Conservation (phyloP, 495 filamentous ascomycete genomes). For the Penicillium nucicola region DNA sequence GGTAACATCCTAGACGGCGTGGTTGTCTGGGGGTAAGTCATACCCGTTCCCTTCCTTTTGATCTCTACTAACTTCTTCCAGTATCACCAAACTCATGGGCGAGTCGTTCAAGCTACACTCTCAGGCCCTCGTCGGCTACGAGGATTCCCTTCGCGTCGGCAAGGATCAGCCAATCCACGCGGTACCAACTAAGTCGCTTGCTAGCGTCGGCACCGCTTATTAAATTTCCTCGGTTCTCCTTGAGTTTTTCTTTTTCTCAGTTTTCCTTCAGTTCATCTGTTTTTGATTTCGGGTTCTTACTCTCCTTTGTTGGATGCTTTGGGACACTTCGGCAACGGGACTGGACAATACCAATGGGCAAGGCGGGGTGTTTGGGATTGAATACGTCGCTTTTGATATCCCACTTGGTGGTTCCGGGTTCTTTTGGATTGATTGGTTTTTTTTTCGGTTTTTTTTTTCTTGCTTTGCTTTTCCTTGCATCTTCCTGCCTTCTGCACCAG, state of each 20-base stretch:
- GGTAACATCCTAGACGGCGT: conserved; percentile 98
- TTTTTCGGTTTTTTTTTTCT: conserved; percentile 20
- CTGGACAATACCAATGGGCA: conserved; percentile 33
- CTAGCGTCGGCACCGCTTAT: conserved; percentile 47
- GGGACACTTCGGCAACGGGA: conserved; percentile 36
- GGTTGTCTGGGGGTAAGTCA: conserved; percentile 91
- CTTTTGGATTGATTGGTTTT: conserved; percentile 27
- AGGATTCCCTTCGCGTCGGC: conserved; percentile 61
- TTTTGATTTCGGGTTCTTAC: conserved; percentile 24
- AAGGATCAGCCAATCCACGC: conserved; percentile 48
- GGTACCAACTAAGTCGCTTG: conserved; percentile 45
- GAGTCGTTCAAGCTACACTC: conserved; percentile 97
- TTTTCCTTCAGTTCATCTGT: not conserved
- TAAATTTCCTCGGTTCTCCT: conserved; percentile 21
- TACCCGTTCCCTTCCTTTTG: not conserved
- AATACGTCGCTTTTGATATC: conserved; percentile 36
- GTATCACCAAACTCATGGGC: conserved; percentile 96
- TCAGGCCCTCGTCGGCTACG: conserved; percentile 89
- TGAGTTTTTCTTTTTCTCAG: conserved; percentile 8
- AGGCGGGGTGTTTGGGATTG: conserved; percentile 32
- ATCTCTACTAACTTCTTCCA: conserved; percentile 51
- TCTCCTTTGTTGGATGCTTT: conserved; percentile 33
- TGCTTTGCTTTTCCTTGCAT: conserved; percentile 19
- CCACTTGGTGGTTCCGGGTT: conserved; percentile 36
- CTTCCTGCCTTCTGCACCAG: conserved; percentile 38